phyloP scores from a whole-genome alignment of 2,329 filamentous ascomycete species.

The Aspergillus calidoustus region DNA sequence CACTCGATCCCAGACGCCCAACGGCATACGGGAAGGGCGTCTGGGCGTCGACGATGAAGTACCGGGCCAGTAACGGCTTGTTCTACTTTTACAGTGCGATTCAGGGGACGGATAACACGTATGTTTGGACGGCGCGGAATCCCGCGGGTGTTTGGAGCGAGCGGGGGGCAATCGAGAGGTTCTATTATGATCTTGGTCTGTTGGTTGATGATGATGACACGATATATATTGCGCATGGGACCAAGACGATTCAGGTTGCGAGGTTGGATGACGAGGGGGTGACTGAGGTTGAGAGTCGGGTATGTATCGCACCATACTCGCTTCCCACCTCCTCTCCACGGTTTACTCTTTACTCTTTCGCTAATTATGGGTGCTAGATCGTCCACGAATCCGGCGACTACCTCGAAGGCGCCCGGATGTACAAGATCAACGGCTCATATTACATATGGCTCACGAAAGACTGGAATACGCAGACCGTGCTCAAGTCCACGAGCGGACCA shows the following conservation, averaged over 20 bases:
- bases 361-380: not conserved
- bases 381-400: constrained; percentile 43
- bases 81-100: constrained; percentile 47
- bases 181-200: constrained; percentile 63
- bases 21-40: constrained; percentile 59
- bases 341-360: too few relatives aligned
- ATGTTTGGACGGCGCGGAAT: not conserved
- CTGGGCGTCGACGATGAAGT: constrained; percentile 60
- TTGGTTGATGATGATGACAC: constrained; percentile 64
- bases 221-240: constrained; percentile 63
- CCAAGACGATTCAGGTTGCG: constrained; percentile 54
- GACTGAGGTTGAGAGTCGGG: not conserved
- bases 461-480: constrained; percentile 53
- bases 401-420: constrained; percentile 62
- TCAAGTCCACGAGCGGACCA: constrained; percentile 37
- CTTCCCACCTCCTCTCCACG: too few relatives aligned
- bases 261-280: constrained; percentile 41
- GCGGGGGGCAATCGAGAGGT: constrained; percentile 45
- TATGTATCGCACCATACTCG: not conserved
- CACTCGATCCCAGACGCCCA: not conserved
- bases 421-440: constrained; percentile 61
- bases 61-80: constrained; percentile 53
- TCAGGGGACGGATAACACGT: not conserved
- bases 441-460: constrained; percentile 59
- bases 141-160: constrained; percentile 47